Percentiles rank a stretch among this genome's conserved stretches.
These are phyloP conservation scores for Hypoxylon lienhwacheense DNA, from an alignment of 495 filamentous ascomycete species.

Conservation along the genomic window DNA sequence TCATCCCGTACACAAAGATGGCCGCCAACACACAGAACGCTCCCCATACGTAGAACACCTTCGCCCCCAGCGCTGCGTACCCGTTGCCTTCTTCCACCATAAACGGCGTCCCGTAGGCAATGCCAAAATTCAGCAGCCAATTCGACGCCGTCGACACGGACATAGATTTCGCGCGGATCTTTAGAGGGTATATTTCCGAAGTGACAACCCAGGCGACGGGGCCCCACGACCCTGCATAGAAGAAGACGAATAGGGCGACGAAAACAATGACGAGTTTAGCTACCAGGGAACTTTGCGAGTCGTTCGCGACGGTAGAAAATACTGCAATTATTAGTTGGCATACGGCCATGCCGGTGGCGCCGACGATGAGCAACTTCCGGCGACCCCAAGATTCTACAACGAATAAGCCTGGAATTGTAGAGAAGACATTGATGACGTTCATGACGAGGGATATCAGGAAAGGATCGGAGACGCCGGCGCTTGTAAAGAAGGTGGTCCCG, in stretches of 20 bases:
- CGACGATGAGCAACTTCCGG: slow-evolving; percentile 70
- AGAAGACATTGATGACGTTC: slow-evolving; percentile 74
- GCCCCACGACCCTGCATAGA: slow-evolving; percentile 82
- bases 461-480: slow-evolving; percentile 63
- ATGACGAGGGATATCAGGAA: slow-evolving; percentile 73
- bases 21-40: slow-evolving; percentile 71
- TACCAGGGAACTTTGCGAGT: slow-evolving; percentile 49
- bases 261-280: slow-evolving; percentile 75
- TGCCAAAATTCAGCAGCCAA: slow-evolving; percentile 78
- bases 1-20: slow-evolving; percentile 75
- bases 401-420: slow-evolving; percentile 71
- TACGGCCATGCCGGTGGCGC: slow-evolving; percentile 73
- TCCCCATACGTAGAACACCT: slow-evolving; percentile 84
- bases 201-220: slow-evolving; percentile 83
- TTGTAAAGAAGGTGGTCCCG: slow-evolving; percentile 75
- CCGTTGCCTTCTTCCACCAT: slow-evolving; percentile 66
- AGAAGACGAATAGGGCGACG: slow-evolving; percentile 79
- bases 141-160: slow-evolving; percentile 80
- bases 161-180: slow-evolving; percentile 79
- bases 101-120: slow-evolving; percentile 78
- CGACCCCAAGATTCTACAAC: slow-evolving; percentile 80
- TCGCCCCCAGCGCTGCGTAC: slow-evolving; percentile 66
- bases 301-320: slow-evolving; percentile 58
- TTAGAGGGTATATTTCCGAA: slow-evolving; percentile 79
- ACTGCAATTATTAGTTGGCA: slow-evolving; percentile 72